A percentile compares a stretch with the other conserved stretches of the same genome.
Evolutionary conservation across 495 filamentous ascomycete genomes (phyloP).

Genomic region (Usnea hakonensis): DNA sequence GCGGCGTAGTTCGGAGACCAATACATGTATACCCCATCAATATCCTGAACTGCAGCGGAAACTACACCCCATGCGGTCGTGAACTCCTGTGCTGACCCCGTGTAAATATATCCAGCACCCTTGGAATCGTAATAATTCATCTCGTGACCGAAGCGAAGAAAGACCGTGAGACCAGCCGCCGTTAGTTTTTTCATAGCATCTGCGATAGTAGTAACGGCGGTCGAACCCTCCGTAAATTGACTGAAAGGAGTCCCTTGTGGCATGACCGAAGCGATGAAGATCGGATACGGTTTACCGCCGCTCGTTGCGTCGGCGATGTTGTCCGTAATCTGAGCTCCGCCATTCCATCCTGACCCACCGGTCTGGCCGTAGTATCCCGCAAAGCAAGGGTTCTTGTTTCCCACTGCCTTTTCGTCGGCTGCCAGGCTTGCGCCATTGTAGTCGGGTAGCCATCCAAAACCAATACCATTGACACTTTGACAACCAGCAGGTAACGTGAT

Average conservation of each 20-base stretch:
- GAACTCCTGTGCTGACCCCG: conserved; percentile 10
- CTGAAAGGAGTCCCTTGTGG: conserved; percentile 11
- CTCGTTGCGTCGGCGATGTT: conserved; percentile 7
- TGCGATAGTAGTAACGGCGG: conserved; percentile 12
- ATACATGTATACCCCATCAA: conserved; percentile 17
- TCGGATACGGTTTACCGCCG: conserved; percentile 14
- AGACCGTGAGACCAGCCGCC: conserved; percentile 17
- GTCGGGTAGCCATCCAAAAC: conserved; percentile 22
- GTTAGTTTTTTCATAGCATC: conserved; percentile 15
- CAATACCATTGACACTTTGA: conserved; percentile 17
- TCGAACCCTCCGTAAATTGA: conserved; percentile 11
- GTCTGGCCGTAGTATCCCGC: conserved; percentile 21
- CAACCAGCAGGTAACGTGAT: conserved; percentile 18
- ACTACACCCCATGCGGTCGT: conserved; percentile 16
- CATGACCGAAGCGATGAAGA: conserved; percentile 22
- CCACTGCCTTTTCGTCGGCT: conserved; percentile 4
- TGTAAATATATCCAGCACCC: conserved; percentile 1
- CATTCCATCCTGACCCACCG: conserved; percentile 10
- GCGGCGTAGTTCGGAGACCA: conserved; percentile 16
- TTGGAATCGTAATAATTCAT: conserved; percentile 22
- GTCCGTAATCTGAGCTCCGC: conserved; percentile 10
- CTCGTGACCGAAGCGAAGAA: conserved; percentile 23
- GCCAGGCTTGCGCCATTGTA: conserved; percentile 3
- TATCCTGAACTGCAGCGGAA: conserved; percentile 14
- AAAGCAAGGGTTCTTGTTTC: conserved; percentile 13